These are phyloP conservation scores for Gaultheria prostrata DNA, from an alignment of 148 eudicot genomes.

Conservation along the genomic window DNA sequence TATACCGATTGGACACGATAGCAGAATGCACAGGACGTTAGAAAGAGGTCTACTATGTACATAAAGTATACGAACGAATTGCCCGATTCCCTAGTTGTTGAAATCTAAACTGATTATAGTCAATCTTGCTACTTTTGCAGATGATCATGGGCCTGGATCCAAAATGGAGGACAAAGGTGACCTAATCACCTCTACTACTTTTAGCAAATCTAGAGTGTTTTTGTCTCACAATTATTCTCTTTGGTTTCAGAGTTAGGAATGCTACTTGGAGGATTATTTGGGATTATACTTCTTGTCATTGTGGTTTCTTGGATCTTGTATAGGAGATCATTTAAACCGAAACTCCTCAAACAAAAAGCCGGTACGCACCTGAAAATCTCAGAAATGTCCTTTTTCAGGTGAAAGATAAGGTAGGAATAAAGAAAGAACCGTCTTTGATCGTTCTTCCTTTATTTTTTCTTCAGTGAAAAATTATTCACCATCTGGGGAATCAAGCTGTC, in stretches of 20 bases:
- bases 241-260: conserved; percentile 33
- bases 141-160: conserved; percentile 17
- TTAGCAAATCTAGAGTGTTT: background rate
- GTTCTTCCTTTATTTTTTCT: background rate
- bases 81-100: background rate
- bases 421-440: background rate
- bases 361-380: conserved; percentile 10
- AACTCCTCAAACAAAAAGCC: conserved; percentile 9
- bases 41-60: background rate
- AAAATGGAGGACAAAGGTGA: conserved; percentile 12
- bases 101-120: background rate
- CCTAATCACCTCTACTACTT: background rate
- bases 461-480: conserved; percentile 21
- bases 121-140: conserved; percentile 13
- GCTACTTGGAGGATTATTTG: conserved; percentile 31
- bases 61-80: background rate
- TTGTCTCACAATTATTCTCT: background rate
- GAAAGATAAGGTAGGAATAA: background rate
- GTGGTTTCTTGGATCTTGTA: conserved; percentile 21
- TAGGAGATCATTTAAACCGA: conserved; percentile 16
- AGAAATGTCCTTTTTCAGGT: background rate
- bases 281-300: conserved; percentile 14
- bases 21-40: background rate
- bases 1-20: background rate
- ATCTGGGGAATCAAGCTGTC: conserved; percentile 15